Evolutionary conservation across 2,329 filamentous ascomycete species (phyloP).

Genomic region (Pseudocercospora crystallina): DNA sequence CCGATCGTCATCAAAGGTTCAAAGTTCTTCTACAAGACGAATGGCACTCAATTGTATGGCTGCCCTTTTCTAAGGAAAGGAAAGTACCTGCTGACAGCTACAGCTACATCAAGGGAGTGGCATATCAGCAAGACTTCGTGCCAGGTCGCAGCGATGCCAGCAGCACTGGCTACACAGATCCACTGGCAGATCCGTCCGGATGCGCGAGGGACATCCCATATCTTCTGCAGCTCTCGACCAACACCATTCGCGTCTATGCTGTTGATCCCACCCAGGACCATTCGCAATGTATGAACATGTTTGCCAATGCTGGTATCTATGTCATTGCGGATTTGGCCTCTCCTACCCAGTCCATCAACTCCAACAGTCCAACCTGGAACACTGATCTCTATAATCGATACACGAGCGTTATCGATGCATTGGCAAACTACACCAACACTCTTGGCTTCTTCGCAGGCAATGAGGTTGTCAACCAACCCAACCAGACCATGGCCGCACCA

Average conservation of each 20-base stretch:
- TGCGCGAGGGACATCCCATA: constrained; percentile 86
- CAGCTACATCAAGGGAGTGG: constrained; percentile 84
- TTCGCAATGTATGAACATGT: constrained; percentile 76
- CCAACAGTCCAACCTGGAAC: constrained; percentile 75
- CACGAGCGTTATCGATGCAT: constrained; percentile 74
- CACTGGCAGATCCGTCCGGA: constrained; percentile 67
- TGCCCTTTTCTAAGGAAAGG: not conserved
- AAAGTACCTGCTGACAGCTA: not conserved
- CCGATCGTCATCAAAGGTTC: constrained; percentile 72
- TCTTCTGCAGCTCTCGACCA: constrained; percentile 75
- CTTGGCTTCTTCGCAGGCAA: constrained; percentile 99
- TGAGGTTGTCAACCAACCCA: constrained; percentile 84
- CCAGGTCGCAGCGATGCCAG: constrained; percentile 45
- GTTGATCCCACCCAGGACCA: constrained; percentile 79
- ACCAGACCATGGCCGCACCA: constrained; percentile 85
- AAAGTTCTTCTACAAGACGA: constrained; percentile 87
- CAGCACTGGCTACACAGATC: constrained; percentile 66
- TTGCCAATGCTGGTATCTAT: constrained; percentile 87
- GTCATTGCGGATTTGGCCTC: constrained; percentile 87
- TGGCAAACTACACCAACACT: constrained; percentile 82
- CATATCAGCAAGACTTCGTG: constrained; percentile 78
- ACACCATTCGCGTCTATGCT: constrained; percentile 92
- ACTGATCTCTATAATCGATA: constrained; percentile 76
- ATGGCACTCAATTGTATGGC: constrained; percentile 67
- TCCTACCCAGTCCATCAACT: constrained; percentile 78